Evolutionary conservation across 805 yeast species (phyloP).

Genomic region (Blastobotrys terrestris): DNA sequence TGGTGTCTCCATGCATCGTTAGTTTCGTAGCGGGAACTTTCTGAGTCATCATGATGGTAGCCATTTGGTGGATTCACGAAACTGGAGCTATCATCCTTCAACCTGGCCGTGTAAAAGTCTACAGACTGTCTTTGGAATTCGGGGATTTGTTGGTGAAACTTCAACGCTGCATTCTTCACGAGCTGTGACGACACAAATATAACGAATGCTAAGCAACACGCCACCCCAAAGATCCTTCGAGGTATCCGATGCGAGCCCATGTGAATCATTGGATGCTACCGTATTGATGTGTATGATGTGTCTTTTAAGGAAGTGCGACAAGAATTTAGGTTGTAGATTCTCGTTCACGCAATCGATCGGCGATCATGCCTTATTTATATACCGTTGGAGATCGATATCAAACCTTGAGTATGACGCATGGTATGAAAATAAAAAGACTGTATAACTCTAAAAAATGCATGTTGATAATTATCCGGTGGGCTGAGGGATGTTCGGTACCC

Average conservation of each 20-base stretch:
- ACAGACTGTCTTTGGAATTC: not conserved
- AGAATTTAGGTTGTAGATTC: too few relatives aligned
- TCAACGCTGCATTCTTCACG: not conserved
- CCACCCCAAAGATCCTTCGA: not conserved
- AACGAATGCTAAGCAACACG: not conserved
- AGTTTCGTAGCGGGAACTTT: constrained; percentile 8
- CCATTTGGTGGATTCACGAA: not conserved
- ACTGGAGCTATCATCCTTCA: not conserved
- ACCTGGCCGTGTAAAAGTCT: not conserved
- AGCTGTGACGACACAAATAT: not conserved
- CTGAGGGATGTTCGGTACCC: too few relatives aligned
- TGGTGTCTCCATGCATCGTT: constrained; percentile 16
- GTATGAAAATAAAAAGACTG: not conserved
- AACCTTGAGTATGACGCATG: not conserved
- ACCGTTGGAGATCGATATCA: not conserved
- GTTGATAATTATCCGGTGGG: too few relatives aligned
- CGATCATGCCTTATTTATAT: not conserved
- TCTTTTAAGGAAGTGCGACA: too few relatives aligned
- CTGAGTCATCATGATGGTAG: not conserved
- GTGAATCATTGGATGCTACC: not conserved
- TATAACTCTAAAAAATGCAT: not conserved
- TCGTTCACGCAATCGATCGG: not conserved
- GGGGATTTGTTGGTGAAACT: not conserved
- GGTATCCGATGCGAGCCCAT: not conserved
- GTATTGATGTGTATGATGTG: not conserved